Percentiles rank a stretch among this genome's conserved stretches.
Conservation (phyloP, 2,329 filamentous ascomycete genomes). For the Hypomyces perniciosus region DNA sequence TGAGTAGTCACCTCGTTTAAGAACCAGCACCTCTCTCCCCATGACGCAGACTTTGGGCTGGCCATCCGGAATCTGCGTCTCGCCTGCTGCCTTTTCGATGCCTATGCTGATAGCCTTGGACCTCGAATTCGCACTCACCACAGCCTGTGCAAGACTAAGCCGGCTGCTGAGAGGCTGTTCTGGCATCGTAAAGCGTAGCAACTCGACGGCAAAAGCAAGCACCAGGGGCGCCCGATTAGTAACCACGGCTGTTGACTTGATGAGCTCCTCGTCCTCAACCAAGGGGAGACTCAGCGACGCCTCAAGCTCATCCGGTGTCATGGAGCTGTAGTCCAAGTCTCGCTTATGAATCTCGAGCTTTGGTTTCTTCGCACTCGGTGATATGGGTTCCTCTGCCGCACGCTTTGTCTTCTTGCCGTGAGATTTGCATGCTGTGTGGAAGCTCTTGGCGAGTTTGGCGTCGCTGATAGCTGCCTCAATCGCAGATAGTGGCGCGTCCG, state of each 20-base stretch:
- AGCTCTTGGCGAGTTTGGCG: conserved; percentile 42
- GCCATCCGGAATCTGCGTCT: conserved; percentile 67
- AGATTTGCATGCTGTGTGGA: conserved; percentile 50
- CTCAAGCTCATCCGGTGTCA: conserved; percentile 55
- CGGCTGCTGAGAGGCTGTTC: conserved; percentile 80
- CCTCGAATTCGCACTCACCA: conserved; percentile 75
- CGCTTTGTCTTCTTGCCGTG: conserved; percentile 40
- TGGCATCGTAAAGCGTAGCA: conserved; percentile 76
- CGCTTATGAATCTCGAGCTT: conserved; percentile 29
- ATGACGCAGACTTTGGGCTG: conserved; percentile 69
- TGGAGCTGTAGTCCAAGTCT: conserved; percentile 34
- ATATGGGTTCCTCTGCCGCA: conserved; percentile 17
- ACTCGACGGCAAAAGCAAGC: conserved; percentile 68
- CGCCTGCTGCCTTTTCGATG: conserved; percentile 61
- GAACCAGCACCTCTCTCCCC: conserved; percentile 65
- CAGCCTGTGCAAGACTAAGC: conserved; percentile 74
- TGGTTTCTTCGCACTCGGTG: conserved; percentile 24
- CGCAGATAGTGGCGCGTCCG: conserved; percentile 38
- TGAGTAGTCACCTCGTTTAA: conserved; percentile 71
- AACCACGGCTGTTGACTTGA: conserved; percentile 53
- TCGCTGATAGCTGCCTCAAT: conserved; percentile 44
- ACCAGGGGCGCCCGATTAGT: conserved; percentile 81
- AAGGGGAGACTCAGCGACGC: conserved; percentile 55
- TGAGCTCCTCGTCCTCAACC: conserved; percentile 49
- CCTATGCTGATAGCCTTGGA: conserved; percentile 72